These are phyloP conservation scores for Cystobasidium tubakii DNA, from an alignment of 768 basidiomycete species.

Conservation along the genomic window DNA sequence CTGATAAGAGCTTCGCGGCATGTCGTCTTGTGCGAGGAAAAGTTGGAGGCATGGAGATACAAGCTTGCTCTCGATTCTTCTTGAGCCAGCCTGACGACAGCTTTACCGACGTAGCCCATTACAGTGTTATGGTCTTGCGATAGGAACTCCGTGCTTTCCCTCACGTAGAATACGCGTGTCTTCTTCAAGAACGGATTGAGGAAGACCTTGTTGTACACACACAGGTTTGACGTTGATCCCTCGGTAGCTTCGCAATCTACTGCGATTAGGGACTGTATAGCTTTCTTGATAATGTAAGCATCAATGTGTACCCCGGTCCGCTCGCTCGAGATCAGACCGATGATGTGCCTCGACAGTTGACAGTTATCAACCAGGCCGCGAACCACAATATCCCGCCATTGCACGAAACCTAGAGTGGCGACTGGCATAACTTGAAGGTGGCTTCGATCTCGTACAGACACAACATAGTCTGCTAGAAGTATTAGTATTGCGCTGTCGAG, in stretches of 20 bases:
- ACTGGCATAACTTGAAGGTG: constrained; percentile 61
- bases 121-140: constrained; percentile 65
- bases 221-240: constrained; percentile 82
- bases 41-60: constrained; percentile 81
- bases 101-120: constrained; percentile 89
- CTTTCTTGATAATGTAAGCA: constrained; percentile 83
- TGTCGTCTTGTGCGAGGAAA: constrained; percentile 49
- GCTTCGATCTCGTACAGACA: constrained; percentile 67
- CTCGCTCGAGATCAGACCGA: constrained; percentile 84
- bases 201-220: constrained; percentile 85
- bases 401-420: constrained; percentile 82
- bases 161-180: constrained; percentile 83
- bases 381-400: constrained; percentile 92
- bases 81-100: constrained; percentile 82
- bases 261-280: constrained; percentile 86
- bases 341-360: constrained; percentile 77
- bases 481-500: neutral
- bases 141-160: constrained; percentile 84
- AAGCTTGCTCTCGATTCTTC: constrained; percentile 92
- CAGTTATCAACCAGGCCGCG: constrained; percentile 73
- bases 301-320: constrained; percentile 90
- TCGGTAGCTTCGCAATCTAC: too few species aligned
- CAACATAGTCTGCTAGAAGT: constrained; percentile 64
- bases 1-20: constrained; percentile 90
- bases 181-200: constrained; percentile 79